Conservation (phyloP, 805 yeast genomes). For the Saturnispora hagleri region DNA sequence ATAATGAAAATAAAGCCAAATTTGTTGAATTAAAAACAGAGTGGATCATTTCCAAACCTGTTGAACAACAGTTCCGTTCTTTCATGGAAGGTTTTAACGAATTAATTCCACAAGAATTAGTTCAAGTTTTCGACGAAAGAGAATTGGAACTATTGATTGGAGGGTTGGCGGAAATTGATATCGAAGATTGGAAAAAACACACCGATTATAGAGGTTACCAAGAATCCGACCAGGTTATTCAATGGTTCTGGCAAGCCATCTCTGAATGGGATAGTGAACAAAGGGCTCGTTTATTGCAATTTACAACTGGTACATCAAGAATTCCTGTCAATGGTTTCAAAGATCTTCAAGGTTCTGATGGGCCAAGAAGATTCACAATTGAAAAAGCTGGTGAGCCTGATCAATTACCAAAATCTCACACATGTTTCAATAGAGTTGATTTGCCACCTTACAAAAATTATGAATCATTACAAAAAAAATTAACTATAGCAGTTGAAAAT, state of each 20-base stretch:
- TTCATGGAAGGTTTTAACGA: constrained; percentile 97
- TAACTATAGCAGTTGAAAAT: constrained; percentile 95
- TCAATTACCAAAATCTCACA: constrained; percentile 94
- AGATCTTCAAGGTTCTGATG: constrained; percentile 97
- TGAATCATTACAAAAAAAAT: constrained; percentile 78
- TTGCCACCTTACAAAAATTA: constrained; percentile 86
- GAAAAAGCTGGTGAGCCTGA: constrained; percentile 94
- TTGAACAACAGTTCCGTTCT: constrained; percentile 92
- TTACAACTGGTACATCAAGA: constrained; percentile 98
- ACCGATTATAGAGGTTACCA: constrained; percentile 98
- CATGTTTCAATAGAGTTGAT: constrained; percentile 98
- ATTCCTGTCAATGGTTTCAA: constrained; percentile 98
- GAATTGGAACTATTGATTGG: constrained; percentile 95
- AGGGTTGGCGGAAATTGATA: constrained; percentile 95
- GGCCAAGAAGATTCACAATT: constrained; percentile 97
- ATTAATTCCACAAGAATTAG: constrained; percentile 91
- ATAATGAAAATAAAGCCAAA: constrained; percentile 90
- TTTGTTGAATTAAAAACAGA: constrained; percentile 91
- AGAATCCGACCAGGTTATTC: constrained; percentile 91
- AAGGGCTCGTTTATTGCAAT: constrained; percentile 88
- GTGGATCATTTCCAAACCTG: constrained; percentile 90
- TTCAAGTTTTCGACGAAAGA: constrained; percentile 94
- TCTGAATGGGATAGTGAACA: constrained; percentile 94
- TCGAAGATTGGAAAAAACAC: constrained; percentile 98
- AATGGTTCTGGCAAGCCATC: constrained; percentile 98